Base-by-base conservation (phyloP, 805 yeast species). In the Lachancea kluyveri region DNA sequence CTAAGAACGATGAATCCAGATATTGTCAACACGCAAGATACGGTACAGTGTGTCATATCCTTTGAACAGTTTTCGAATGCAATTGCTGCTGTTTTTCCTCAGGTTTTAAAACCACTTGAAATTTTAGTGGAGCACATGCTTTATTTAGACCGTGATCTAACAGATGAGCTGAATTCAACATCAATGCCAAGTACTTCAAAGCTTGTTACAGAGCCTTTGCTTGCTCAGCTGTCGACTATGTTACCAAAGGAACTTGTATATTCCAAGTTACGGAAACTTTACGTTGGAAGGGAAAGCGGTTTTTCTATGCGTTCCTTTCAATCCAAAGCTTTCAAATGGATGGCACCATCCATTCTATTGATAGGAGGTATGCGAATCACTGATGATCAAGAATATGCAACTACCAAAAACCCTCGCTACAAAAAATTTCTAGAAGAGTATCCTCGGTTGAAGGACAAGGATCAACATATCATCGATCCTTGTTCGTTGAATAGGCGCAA, bases 221-320 rank as follows among this genome's bases (percentile, higher is more conserved):
- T 61, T 4, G 57, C 74, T 0, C 74, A 70, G 38, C 44, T 74
- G 10, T 54, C 64, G 2, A 51, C 67, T 0, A 45, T 60, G 13
- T 43, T 69, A 29, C 62, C 63, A 1, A 47, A 55, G 1, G 68
- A 62, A 17, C 41, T 72, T 4, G 58, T 74, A 0, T 62, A 60
- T 14, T 59, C 70, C 4, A 67, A 71, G 25, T 49, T 82, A 32
- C 64, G 74, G 26, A 75, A 74, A 43, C 66, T 88, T 8, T 88
- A 79, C 46, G 64, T 69, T 6, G 96, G 94, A 0, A 62, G 85
- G 7, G 79, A 54, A 19, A 42, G 46, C 30, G 97, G 97, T 2
- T 90, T 83, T 52, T 84, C 95, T 0, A 84, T 88, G 70, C 62
- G 94, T 18, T 80, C 95, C 0, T 70, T 90, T 36, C 95, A 88